Evolutionary conservation across 108 stramenopile genomes (phyloP), one percentile per base, ranked within the genome.

Genomic region (Mediolabrus comicus): DNA sequence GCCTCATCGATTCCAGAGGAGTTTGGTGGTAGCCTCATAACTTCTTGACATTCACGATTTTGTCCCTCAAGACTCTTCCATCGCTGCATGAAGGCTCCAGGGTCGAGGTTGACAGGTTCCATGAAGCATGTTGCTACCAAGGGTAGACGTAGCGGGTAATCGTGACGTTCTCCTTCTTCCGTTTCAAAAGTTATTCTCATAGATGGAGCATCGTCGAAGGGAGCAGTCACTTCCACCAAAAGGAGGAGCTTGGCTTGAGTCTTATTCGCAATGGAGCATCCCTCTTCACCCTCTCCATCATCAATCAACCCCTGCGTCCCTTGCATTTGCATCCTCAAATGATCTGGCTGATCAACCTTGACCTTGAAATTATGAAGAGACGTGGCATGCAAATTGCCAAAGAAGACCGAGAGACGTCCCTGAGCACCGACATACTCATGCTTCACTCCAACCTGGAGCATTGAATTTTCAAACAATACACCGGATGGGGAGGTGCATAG

Each of bases 51-150:
- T 82, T 97, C 94, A 35, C 93, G 75, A 33, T 94, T 90, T 68
- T 92, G 87, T 6, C 92, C 91, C 64, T 94, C 94, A 25, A 97
- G 68, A 72, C 89, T 89, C 72, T 86, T 92, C 94, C 96, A 97
- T 76, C 95, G 72, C 46, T 90, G 88, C 92, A 96, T 94, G 65
- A 93, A 96, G 1, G 91, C 90, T 30, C 62, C 86, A 26, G 90
- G 81, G 39, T 92, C 91, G 11, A 92, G 77, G 38, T 86, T 88
- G 28, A 97, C 91, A 10, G 93, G 92, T 66, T 95, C 92, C 90
- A 91, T 91, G 75, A 95, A 97, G 57, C 89, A 95, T 9, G 92
- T 97, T 11, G 92, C 91, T n/a, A 94, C 92, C 64, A 97, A 88
- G 12, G 96, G 96, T 28, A 97, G 81, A 17, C 90, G 89, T 30